Percentiles rank a stretch among this genome's conserved stretches.
These are phyloP conservation scores for Beauveria bassiana DNA, from an alignment of 2,329 filamentous ascomycete species.

Conservation along the genomic window DNA sequence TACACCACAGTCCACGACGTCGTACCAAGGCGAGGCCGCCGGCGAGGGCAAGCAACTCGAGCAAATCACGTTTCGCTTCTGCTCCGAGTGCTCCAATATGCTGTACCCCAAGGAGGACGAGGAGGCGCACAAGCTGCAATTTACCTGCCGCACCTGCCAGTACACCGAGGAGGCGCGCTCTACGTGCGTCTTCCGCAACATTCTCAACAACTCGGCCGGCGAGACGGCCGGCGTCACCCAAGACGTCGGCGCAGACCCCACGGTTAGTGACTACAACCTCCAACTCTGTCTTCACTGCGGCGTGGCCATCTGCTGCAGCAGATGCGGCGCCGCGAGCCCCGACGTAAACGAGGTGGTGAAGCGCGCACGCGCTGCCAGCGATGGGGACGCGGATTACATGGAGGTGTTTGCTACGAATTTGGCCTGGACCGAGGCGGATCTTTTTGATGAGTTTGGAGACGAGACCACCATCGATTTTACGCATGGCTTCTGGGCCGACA, in stretches of 20 bases:
- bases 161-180: conserved; percentile 82
- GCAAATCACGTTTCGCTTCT: conserved; percentile 95
- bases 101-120: conserved; percentile 95
- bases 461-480: conserved; percentile 14
- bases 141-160: conserved; percentile 91
- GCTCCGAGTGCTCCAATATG: conserved; percentile 98
- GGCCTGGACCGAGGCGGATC: conserved; percentile 23
- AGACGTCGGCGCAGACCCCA: conserved; percentile 95
- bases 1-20: conserved; percentile 45
- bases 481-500: not conserved
- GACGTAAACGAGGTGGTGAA: conserved; percentile 15
- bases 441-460: conserved; percentile 21
- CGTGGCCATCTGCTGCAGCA: conserved; percentile 33
- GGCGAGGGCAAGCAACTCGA: conserved; percentile 48
- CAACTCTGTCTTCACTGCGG: conserved; percentile 41
- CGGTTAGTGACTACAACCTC: conserved; percentile 63
- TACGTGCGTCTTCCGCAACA: conserved; percentile 91
- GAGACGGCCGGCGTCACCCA: conserved; percentile 96
- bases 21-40: conserved; percentile 30
- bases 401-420: not conserved
- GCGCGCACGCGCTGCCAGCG: not conserved
- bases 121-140: conserved; percentile 75
- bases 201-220: conserved; percentile 82
- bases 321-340: conserved; percentile 26
- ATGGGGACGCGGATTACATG: conserved; percentile 20